These are phyloP conservation scores for Ogataea sp. DNA, from an alignment of 805 yeast species.

Conservation along the genomic window DNA sequence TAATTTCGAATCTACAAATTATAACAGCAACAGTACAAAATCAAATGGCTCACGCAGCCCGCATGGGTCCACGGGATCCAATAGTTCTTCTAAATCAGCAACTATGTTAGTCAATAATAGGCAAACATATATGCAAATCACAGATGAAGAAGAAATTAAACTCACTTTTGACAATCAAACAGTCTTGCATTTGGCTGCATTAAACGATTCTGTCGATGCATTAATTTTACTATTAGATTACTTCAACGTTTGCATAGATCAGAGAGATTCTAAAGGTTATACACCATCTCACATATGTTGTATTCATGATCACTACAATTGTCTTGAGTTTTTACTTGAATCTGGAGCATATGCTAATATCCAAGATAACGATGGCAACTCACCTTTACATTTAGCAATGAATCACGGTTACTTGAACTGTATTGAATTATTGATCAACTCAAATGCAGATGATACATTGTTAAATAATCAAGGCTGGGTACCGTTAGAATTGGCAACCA, in stretches of 20 bases:
- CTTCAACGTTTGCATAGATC: conserved; percentile 40
- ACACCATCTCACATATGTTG: conserved; percentile 71
- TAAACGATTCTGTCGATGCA: conserved; percentile 49
- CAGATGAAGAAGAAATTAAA: conserved; percentile 25
- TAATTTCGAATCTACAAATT: no score
- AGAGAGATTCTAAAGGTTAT: conserved; percentile 36
- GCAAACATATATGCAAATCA: conserved; percentile 24
- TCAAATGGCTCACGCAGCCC: no score
- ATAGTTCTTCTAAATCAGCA: no score
- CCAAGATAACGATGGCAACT: conserved; percentile 67
- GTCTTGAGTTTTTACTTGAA: conserved; percentile 56
- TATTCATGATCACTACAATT: conserved; percentile 48
- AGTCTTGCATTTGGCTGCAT: conserved; percentile 63
- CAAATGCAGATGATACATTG: conserved; percentile 39
- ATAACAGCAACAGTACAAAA: no score
- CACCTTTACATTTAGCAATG: conserved; percentile 79
- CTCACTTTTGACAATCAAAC: conserved; percentile 50
- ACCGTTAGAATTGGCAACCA: conserved; percentile 52
- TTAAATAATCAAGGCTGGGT: conserved; percentile 56
- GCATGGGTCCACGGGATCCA: no score
- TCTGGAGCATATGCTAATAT: conserved; percentile 72
- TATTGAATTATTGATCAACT: conserved; percentile 40
- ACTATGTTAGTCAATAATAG: no score
- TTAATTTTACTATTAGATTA: conserved; percentile 66
- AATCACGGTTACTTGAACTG: conserved; percentile 58